Evolutionary conservation across 805 yeast species (phyloP).

Genomic region (Candida ovalis): DNA sequence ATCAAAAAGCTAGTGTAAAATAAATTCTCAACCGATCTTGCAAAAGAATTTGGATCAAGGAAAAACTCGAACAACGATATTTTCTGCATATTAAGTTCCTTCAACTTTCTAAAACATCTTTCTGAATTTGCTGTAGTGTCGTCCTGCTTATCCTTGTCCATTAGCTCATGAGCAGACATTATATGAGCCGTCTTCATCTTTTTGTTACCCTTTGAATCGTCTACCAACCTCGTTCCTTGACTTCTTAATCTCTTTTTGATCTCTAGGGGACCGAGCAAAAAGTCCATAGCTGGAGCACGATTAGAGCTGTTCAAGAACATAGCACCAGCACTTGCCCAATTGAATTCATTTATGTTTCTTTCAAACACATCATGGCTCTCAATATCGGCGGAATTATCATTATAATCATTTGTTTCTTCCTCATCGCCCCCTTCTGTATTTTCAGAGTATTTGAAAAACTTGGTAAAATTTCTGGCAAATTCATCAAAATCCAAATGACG

Average conservation of each 20-base stretch:
- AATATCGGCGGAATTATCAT: conserved; percentile 16
- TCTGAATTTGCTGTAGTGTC: conserved; percentile 62
- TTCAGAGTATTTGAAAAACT: conserved; percentile 26
- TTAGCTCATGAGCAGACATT: conserved; percentile 49
- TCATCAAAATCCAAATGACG: conserved; percentile 47
- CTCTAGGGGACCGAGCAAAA: conserved; percentile 67
- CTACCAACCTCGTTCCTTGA: conserved; percentile 35
- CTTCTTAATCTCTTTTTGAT: conserved; percentile 49
- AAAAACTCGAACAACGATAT: conserved; percentile 63
- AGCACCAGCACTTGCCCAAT: conserved; percentile 61
- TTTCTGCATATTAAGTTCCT: conserved; percentile 32
- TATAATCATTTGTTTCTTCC: conserved; percentile 11
- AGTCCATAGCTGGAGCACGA: conserved; percentile 51
- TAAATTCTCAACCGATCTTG: conserved; percentile 78
- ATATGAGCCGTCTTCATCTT: conserved; percentile 49
- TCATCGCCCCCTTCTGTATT: background rate
- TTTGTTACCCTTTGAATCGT: conserved; percentile 36
- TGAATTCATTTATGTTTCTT: conserved; percentile 33
- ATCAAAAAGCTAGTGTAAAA: conserved; percentile 80
- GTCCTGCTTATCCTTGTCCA: conserved; percentile 45
- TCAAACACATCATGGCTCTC: conserved; percentile 10
- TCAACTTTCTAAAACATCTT: conserved; percentile 37
- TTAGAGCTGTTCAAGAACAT: conserved; percentile 43
- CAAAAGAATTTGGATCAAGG: conserved; percentile 71
- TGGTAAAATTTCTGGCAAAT: conserved; percentile 39